Evolutionary conservation across 345 rosid genomes (phyloP).

Genomic region (Arabidopsis arenosa): DNA sequence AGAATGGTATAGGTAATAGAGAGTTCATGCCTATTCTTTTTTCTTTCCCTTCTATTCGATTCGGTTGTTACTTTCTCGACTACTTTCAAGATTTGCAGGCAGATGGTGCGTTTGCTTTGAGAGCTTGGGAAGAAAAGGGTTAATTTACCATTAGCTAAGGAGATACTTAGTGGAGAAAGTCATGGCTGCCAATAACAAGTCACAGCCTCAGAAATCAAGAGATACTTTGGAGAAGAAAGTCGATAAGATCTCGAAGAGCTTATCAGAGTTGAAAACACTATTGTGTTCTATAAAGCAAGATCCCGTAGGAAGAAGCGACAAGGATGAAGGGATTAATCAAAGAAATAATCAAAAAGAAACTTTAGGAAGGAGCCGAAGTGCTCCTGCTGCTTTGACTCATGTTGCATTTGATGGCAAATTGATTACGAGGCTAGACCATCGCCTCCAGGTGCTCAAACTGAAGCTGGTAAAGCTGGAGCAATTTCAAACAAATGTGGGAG

Average conservation of each 20-base stretch:
- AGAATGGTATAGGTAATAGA: too few species aligned
- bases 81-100: neutral
- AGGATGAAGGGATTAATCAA: neutral
- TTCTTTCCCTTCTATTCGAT: too few species aligned
- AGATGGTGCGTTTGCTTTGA: conserved; percentile 4
- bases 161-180: neutral
- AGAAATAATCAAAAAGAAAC: neutral
- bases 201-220: neutral
- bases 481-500: neutral
- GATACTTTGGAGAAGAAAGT: conserved; percentile 10
- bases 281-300: neutral
- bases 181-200: conserved; percentile 23
- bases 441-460: neutral
- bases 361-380: neutral
- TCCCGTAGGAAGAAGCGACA: neutral
- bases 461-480: conserved; percentile 24
- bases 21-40: too few species aligned
- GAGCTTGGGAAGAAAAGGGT: neutral
- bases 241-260: conserved; percentile 14
- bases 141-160: too few species aligned
- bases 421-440: neutral
- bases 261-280: neutral
- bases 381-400: conserved; percentile 13
- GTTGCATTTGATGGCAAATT: neutral
- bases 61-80: too few species aligned